Conservation (phyloP, 176 grass and related monocot species). For the Juncus effusus region DNA sequence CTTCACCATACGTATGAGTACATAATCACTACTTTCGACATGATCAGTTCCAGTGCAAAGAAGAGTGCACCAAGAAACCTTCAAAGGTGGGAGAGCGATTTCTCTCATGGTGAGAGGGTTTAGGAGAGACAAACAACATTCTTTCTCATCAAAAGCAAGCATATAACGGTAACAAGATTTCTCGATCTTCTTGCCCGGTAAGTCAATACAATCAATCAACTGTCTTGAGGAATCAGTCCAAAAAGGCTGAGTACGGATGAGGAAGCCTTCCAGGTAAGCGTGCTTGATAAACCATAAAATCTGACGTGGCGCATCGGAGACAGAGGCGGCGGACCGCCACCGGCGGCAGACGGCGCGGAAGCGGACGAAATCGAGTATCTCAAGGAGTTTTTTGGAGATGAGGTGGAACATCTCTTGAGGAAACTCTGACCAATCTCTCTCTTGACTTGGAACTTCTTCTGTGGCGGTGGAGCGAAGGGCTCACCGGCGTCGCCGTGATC, state of each 20-base stretch:
- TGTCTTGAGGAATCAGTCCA: not conserved
- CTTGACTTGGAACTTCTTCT: not conserved
- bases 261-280: not conserved
- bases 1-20: not conserved
- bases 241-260: slow-evolving; percentile 3
- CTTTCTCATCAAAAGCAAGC: not conserved
- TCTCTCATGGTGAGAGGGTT: not conserved
- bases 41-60: not conserved
- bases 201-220: not conserved
- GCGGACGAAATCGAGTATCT: slow-evolving; percentile 7
- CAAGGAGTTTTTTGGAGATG: slow-evolving; percentile 7
- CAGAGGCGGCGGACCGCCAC: not conserved
- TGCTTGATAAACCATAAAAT: not conserved
- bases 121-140: not conserved
- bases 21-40: not conserved
- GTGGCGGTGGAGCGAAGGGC: no score
- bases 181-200: not conserved
- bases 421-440: slow-evolving; percentile 8
- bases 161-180: not conserved
- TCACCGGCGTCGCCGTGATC: no score
- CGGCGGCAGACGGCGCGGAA: slow-evolving; percentile 2
- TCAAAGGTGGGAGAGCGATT: not conserved
- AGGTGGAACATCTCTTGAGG: not conserved
- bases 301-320: not conserved
- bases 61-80: not conserved